A percentile compares a stretch with the other conserved stretches of the same genome.
Conservation (phyloP, 306 rosid species). For the Castanospermum australe region DNA sequence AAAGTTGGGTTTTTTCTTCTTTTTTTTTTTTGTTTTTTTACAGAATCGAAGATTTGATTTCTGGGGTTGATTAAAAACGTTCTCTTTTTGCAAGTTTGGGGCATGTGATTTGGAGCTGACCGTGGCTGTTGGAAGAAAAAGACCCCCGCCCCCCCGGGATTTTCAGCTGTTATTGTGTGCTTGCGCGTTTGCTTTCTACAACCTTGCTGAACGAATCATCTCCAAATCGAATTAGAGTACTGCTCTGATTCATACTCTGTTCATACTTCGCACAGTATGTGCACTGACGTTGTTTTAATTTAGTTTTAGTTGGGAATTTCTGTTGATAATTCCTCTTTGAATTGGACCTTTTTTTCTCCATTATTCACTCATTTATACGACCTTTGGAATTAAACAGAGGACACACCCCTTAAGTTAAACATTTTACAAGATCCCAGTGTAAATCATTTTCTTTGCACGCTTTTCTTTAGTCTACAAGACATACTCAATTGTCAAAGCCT, state of each 20-base stretch:
- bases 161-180: conserved; percentile 4
- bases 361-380: not conserved
- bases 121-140: conserved; percentile 8
- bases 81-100: not conserved
- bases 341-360: not conserved
- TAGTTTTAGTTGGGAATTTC: not conserved
- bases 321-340: not conserved
- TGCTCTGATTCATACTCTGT: not conserved
- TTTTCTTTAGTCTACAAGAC: not conserved
- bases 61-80: conserved; percentile 18
- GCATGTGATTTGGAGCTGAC: conserved; percentile 16
- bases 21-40: not conserved
- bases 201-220: not conserved
- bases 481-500: not conserved
- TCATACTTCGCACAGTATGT: not conserved
- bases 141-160: not conserved
- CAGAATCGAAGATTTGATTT: not conserved
- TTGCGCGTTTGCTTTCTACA: not conserved
- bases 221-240: not conserved
- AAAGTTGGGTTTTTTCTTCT: too few relatives aligned
- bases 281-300: not conserved
- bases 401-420: not conserved
- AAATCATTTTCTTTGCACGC: not conserved
- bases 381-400: not conserved
- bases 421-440: not conserved